These are phyloP conservation scores for Metschnikowia gruessii DNA, from an alignment of 805 yeast genomes.

Conservation along the genomic window DNA sequence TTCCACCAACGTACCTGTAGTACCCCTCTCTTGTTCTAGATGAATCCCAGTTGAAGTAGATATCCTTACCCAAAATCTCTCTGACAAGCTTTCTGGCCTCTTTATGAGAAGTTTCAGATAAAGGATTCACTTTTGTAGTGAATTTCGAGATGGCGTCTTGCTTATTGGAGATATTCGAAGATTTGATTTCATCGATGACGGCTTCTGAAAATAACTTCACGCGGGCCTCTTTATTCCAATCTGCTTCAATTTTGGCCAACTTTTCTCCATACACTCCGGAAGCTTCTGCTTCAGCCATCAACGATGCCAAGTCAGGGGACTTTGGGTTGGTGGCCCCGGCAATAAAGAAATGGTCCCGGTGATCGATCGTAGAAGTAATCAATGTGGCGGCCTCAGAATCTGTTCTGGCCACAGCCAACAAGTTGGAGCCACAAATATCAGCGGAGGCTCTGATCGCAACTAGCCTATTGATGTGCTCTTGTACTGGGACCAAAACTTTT, in stretches of 20 bases:
- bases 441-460: conserved; percentile 94
- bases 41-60: conserved; percentile 92
- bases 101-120: conserved; percentile 68
- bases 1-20: conserved; percentile 94
- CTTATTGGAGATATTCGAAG: conserved; percentile 58
- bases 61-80: conserved; percentile 72
- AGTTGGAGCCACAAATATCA: conserved; percentile 84
- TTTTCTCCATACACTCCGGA: conserved; percentile 69
- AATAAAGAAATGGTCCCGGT: conserved; percentile 89
- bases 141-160: conserved; percentile 62
- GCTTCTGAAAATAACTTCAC: conserved; percentile 89
- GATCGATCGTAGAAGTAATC: conserved; percentile 89
- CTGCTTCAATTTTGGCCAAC: conserved; percentile 69
- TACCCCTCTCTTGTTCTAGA: conserved; percentile 96
- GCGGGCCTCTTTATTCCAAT: conserved; percentile 81
- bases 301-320: conserved; percentile 66
- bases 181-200: conserved; percentile 75
- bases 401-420: conserved; percentile 89
- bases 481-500: conserved; percentile 94
- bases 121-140: conserved; percentile 66
- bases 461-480: conserved; percentile 93
- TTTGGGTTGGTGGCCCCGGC: conserved; percentile 89
- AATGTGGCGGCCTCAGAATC: conserved; percentile 98
- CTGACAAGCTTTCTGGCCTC: conserved; percentile 78
- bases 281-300: conserved; percentile 78